Evolutionary conservation across 2,329 filamentous ascomycete species (phyloP).

Genomic region (Tolypocladium guangdongense): DNA sequence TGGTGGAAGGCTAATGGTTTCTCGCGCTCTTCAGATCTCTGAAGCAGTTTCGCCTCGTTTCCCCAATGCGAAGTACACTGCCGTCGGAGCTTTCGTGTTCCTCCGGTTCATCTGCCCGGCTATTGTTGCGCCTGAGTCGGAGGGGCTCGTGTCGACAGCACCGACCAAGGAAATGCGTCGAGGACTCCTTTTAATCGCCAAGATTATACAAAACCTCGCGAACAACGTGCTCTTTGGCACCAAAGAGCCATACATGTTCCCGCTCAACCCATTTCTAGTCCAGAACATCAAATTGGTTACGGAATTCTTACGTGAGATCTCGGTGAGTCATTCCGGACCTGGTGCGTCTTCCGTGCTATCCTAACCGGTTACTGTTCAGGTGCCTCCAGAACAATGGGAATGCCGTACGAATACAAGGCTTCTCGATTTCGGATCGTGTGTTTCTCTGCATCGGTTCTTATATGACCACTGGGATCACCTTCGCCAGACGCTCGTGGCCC

Average conservation of each 20-base stretch:
- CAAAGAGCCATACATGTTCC: constrained; percentile 64
- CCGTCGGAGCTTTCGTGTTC: constrained; percentile 61
- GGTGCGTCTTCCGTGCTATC: background rate
- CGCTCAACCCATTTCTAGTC: constrained; percentile 56
- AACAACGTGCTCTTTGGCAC: constrained; percentile 63
- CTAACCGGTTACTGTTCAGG: constrained; percentile 16
- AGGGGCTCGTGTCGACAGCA: constrained; percentile 48
- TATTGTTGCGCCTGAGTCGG: constrained; percentile 58
- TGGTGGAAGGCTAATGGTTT: background rate
- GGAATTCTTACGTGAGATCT: constrained; percentile 56
- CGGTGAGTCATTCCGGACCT: constrained; percentile 30
- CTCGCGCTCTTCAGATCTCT: constrained; percentile 35
- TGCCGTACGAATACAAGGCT: constrained; percentile 32
- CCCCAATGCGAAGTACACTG: constrained; percentile 60
- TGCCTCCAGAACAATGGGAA: constrained; percentile 37
- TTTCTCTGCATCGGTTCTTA: constrained; percentile 56
- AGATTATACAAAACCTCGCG: constrained; percentile 60
- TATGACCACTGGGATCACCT: constrained; percentile 66
- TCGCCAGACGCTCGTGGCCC: constrained; percentile 49
- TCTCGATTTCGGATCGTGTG: constrained; percentile 61
- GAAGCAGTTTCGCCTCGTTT: constrained; percentile 52
- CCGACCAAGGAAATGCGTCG: constrained; percentile 61
- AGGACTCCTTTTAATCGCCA: constrained; percentile 57
- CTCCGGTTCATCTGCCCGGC: constrained; percentile 63
- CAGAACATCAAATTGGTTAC: constrained; percentile 59